Conservation (phyloP, 345 rosid species). For the Schrenkiella parvula region DNA sequence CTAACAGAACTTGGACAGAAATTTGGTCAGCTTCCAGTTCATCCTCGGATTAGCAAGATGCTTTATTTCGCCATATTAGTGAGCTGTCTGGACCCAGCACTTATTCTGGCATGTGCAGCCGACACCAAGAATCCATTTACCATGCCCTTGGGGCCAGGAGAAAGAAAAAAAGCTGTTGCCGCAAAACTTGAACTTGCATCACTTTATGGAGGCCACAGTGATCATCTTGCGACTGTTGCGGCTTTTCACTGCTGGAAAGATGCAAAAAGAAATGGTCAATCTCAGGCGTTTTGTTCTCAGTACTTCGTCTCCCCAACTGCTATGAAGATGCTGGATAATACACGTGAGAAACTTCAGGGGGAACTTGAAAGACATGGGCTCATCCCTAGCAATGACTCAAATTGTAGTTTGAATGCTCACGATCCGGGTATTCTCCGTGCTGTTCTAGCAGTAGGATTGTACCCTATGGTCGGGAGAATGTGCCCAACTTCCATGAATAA, state of each 20-base stretch:
- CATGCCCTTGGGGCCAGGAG: conserved; percentile 64
- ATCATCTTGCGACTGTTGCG: conserved; percentile 82
- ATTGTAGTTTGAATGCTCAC: conserved; percentile 59
- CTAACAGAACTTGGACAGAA: conserved; percentile 89
- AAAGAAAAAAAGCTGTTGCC: conserved; percentile 61
- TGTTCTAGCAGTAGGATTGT: conserved; percentile 80
- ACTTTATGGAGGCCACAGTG: conserved; percentile 73
- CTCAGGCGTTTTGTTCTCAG: conserved; percentile 52
- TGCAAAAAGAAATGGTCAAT: conserved; percentile 19
- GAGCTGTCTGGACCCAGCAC: conserved; percentile 92
- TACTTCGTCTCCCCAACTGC: conserved; percentile 50
- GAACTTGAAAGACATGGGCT: conserved; percentile 61
- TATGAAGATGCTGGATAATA: conserved; percentile 28
- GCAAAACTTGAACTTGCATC: conserved; percentile 77
- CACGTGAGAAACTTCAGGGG: conserved; percentile 40
- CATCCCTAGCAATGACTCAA: conserved; percentile 53
- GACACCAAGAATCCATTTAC: conserved; percentile 80
- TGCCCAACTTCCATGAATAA: conserved; percentile 40
- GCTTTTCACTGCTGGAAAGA: conserved; percentile 85
- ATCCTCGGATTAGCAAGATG: conserved; percentile 92
- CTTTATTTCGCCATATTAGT: conserved; percentile 84
- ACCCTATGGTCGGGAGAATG: conserved; percentile 79
- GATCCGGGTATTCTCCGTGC: conserved; percentile 73
- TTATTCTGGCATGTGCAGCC: conserved; percentile 88
- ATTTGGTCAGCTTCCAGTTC: conserved; percentile 79